Evolutionary conservation across 257 asterid genomes (phyloP).

Genomic region (Cordia subcordata): DNA sequence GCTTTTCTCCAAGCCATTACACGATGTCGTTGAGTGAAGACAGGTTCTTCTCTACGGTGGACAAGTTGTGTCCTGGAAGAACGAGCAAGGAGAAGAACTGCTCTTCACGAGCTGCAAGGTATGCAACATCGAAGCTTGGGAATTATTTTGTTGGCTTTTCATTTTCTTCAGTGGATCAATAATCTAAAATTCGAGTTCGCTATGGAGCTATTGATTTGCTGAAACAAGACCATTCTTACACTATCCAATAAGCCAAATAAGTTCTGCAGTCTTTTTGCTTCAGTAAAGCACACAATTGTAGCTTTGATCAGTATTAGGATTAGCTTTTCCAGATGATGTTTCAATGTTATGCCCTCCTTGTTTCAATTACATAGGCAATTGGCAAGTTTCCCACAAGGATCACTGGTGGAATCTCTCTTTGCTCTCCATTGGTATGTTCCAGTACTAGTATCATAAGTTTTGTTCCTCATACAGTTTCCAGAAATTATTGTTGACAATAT

Average conservation of each 20-base stretch:
- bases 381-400: constrained; percentile 53
- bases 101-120: constrained; percentile 65
- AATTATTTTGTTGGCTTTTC: constrained; percentile 10
- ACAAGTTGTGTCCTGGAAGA: constrained; percentile 78
- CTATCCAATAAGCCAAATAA: not conserved
- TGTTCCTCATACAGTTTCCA: not conserved
- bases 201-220: not conserved
- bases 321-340: too few species aligned
- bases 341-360: not conserved
- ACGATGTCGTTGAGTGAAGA: not conserved
- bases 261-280: not conserved
- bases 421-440: constrained; percentile 72
- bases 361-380: constrained; percentile 31
- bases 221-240: not conserved
- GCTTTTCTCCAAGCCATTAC: too few species aligned
- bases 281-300: too few species aligned
- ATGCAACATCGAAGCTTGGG: not conserved
- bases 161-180: not conserved
- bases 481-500: constrained; percentile 16
- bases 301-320: too few species aligned
- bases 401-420: constrained; percentile 61
- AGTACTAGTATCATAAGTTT: not conserved
- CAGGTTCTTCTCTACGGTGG: constrained; percentile 75
- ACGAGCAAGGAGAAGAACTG: constrained; percentile 69
- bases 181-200: not conserved